Conservation (phyloP, 805 yeast species). For the Lachancea cidri region DNA sequence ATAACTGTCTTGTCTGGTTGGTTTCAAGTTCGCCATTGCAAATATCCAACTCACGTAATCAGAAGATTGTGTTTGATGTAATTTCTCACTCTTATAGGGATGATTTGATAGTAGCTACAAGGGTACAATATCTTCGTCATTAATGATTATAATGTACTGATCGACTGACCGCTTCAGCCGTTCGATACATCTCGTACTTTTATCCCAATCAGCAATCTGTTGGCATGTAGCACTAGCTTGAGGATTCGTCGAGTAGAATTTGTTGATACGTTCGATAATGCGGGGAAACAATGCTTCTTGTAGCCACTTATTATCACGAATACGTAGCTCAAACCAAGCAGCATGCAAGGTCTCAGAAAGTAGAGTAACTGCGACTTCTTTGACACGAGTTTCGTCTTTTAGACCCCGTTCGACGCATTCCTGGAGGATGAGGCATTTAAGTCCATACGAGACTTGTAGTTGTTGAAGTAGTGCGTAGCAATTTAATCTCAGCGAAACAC, state of each 20-base stretch:
- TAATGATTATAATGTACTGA: not conserved
- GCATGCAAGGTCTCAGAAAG: slow-evolving; percentile 1
- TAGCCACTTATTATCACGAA: slow-evolving; percentile 7
- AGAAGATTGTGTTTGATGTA: too few species aligned
- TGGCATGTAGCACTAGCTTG: slow-evolving; percentile 7
- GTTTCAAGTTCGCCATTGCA: not conserved
- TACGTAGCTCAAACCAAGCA: slow-evolving; percentile 4
- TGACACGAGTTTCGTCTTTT: slow-evolving; percentile 5
- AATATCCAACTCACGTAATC: not conserved
- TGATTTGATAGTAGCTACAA: not conserved
- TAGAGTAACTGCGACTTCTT: slow-evolving; percentile 3
- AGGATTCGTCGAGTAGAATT: slow-evolving; percentile 1
- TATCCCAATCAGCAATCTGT: slow-evolving; percentile 6
- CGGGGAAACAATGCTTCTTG: slow-evolving; percentile 3
- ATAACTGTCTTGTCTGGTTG: not conserved
- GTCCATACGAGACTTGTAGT: slow-evolving; percentile 1
- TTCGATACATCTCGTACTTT: slow-evolving; percentile 2
- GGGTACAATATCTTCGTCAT: slow-evolving; percentile 2
- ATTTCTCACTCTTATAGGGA: not conserved
- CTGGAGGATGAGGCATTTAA: not conserved
- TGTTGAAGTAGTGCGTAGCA: slow-evolving; percentile 7
- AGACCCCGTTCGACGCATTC: slow-evolving; percentile 9
- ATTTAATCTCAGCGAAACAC: slow-evolving; percentile 4
- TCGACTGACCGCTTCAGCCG: not conserved
- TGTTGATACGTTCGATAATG: slow-evolving; percentile 4